phyloP scores from a whole-genome alignment of 176 grass and related monocot species.

The Musa beccarii region DNA sequence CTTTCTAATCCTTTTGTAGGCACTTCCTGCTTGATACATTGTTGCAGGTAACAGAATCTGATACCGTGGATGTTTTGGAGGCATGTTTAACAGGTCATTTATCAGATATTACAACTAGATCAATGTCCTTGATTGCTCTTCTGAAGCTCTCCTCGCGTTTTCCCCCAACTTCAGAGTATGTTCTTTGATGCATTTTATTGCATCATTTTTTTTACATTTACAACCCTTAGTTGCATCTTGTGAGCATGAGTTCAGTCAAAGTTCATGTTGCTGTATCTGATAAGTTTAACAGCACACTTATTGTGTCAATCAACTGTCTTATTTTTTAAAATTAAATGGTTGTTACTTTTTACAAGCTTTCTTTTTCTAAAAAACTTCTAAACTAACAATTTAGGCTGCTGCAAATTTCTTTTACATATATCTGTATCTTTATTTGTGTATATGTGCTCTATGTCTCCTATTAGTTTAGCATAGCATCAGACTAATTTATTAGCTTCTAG shows the following conservation, averaged over 20 bases:
- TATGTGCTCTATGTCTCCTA: neutral
- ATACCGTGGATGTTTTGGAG: slow-evolving; percentile 88
- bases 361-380: no score
- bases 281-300: neutral
- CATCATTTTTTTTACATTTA: neutral
- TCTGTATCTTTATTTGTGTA: neutral
- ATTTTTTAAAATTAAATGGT: no score
- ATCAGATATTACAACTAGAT: slow-evolving; percentile 73
- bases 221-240: no score
- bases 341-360: no score
- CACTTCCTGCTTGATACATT: slow-evolving; percentile 26
- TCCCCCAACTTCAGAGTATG: slow-evolving; percentile 80
- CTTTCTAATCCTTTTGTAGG: slow-evolving; percentile 1
- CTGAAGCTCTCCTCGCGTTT: slow-evolving; percentile 95
- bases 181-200: neutral
- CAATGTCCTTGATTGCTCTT: slow-evolving; percentile 92
- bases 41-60: slow-evolving; percentile 96
- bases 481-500: no score
- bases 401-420: no score
- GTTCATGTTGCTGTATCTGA: slow-evolving; percentile 4
- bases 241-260: neutral
- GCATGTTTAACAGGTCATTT: slow-evolving; percentile 53
- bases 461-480: no score
- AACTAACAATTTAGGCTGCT: no score
- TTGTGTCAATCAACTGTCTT: neutral